Evolutionary conservation across 352 stramenopile genomes (phyloP), one percentile per base, ranked within the genome.

Genomic region (Phytophthora citricola): DNA sequence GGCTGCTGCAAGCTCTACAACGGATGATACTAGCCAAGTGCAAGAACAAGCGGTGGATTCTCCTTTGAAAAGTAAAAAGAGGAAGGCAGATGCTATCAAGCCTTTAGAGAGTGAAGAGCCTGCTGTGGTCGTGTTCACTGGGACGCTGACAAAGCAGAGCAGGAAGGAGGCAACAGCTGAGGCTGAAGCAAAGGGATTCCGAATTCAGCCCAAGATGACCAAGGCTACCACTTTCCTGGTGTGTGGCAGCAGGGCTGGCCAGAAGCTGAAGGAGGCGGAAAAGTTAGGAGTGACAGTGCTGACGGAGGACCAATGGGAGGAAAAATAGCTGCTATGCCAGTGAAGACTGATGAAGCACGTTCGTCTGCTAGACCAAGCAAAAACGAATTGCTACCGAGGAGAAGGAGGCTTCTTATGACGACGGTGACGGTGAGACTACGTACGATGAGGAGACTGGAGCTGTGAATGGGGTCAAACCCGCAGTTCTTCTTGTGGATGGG

Each of bases 171-270:
- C 78, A n/a, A 66, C 46, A 0, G 50, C 38, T 0, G 38, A 75
- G 34, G 76, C 78, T 15, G 66, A 85, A 55, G 26, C 40, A 5
- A 69, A 49, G 9, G 80, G 80, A 34, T 85, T 76, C 51, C 73
- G 47, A 29, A 76, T 87, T 4, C 64, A 75, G 15, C 40, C 32
- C 2, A 78, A 48, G 38, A 57, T 89, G 55, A 84, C 68, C 2
- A 78, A 78, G 43, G 51, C 52, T 11, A 85, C 80, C 24, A 76
- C 63, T 20, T 75, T 84, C 39, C 62, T 89, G 5, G 77, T 89
- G 43, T 89, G 69, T 58, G 80, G 80, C 10, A 69, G 71, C 17
- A 81, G 77, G n/a, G 71, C 75, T 20, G 75, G 78, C 2, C 71
- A 63, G 7, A 87, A 87, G 50, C 66, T 84, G 10, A 69, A 79